phyloP scores from a whole-genome alignment of 2,329 filamentous ascomycete genomes.

The Paracamarosporium sp. region DNA sequence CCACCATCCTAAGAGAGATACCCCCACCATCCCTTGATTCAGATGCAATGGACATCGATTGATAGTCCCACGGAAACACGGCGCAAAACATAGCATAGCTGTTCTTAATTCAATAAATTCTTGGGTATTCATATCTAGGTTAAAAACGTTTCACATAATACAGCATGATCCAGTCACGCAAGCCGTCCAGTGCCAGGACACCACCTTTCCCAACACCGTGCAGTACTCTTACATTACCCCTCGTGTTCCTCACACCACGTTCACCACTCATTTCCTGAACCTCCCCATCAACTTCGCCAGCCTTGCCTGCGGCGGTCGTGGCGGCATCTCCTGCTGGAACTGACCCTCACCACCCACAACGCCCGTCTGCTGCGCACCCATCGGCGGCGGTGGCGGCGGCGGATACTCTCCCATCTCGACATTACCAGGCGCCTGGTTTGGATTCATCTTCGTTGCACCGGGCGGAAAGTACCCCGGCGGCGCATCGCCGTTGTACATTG shows the following conservation, averaged over 20 bases:
- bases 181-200: background rate
- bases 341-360: constrained; percentile 28
- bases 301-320: constrained; percentile 39
- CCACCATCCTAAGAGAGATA: constrained; percentile 7
- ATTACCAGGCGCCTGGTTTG: constrained; percentile 24
- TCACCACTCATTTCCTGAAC: constrained; percentile 35
- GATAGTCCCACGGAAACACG: background rate
- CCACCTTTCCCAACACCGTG: background rate
- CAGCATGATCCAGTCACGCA: constrained; percentile 41
- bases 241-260: background rate
- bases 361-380: constrained; percentile 37
- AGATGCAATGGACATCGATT: constrained; percentile 74
- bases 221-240: background rate
- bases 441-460: constrained; percentile 37
- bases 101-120: background rate
- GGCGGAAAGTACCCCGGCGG: constrained; percentile 42
- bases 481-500: constrained; percentile 42
- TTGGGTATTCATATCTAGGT: constrained; percentile 15
- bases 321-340: constrained; percentile 29
- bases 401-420: constrained; percentile 39
- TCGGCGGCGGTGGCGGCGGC: constrained; percentile 16
- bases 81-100: background rate
- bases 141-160: constrained; percentile 10
- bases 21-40: constrained; percentile 48
- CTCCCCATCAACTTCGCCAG: constrained; percentile 35